phyloP scores from a whole-genome alignment of 2,329 filamentous ascomycete genomes.

The Aspergillus felis region DNA sequence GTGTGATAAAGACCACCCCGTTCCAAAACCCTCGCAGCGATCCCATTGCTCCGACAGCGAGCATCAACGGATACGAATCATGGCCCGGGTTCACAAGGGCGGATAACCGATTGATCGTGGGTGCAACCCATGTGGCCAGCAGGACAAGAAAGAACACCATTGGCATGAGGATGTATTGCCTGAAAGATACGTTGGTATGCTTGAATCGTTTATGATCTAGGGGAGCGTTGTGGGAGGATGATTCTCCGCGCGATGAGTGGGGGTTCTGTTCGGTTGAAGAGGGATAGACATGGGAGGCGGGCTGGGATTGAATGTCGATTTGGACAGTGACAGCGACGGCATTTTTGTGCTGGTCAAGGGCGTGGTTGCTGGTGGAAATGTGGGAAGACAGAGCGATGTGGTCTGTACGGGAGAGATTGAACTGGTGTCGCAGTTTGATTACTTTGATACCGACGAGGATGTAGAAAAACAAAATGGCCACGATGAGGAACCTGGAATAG shows the following conservation, averaged over 20 bases:
- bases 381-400: slow-evolving; percentile 23
- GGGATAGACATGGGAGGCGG: too few species aligned
- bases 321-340: too few species aligned
- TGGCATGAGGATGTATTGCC: slow-evolving; percentile 40
- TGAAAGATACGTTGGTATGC: slow-evolving; percentile 26
- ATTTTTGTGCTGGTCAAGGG: neutral
- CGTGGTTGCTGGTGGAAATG: slow-evolving; percentile 9
- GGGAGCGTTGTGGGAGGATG: neutral
- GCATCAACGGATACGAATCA: slow-evolving; percentile 26
- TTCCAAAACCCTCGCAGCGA: slow-evolving; percentile 39
- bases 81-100: slow-evolving; percentile 26
- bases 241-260: neutral
- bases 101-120: slow-evolving; percentile 35
- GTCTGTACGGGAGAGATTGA: slow-evolving; percentile 27
- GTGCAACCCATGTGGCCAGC: slow-evolving; percentile 34
- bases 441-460: slow-evolving; percentile 31
- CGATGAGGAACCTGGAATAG: slow-evolving; percentile 25
- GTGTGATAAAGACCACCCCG: slow-evolving; percentile 34
- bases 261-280: slow-evolving; percentile 1
- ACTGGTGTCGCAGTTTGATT: slow-evolving; percentile 27
- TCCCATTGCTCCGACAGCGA: slow-evolving; percentile 32
- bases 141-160: slow-evolving; percentile 35
- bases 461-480: slow-evolving; percentile 19
- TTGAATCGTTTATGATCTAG: neutral
- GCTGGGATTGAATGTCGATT: too few species aligned